Conservation (phyloP, 2,329 filamentous ascomycete species). For the Aaosphaeria arxii region DNA sequence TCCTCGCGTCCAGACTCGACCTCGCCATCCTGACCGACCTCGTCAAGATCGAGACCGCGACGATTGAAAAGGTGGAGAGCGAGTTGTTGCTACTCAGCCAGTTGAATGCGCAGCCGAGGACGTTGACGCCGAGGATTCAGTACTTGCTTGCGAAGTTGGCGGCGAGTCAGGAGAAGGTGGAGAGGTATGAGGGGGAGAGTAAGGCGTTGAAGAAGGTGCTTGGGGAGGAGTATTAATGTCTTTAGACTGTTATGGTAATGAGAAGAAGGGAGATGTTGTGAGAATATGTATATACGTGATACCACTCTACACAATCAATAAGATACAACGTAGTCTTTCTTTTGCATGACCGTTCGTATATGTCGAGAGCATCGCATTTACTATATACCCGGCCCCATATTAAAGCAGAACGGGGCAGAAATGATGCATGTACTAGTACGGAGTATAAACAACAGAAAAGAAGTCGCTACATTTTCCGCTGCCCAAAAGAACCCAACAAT, state of each 20-base stretch:
- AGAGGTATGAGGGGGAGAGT: slow-evolving; percentile 71
- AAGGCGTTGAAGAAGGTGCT: slow-evolving; percentile 69
- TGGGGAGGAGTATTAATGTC: slow-evolving; percentile 44
- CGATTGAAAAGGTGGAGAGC: slow-evolving; percentile 73
- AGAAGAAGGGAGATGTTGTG: not conserved
- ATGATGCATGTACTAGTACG: no score
- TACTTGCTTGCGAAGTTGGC: slow-evolving; percentile 75
- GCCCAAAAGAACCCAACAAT: not conserved
- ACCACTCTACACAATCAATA: not conserved
- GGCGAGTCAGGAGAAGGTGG: slow-evolving; percentile 71
- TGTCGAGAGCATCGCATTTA: not conserved
- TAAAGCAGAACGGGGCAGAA: no score
- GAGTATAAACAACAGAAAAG: no score
- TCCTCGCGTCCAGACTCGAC: slow-evolving; percentile 67
- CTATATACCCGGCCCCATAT: no score
- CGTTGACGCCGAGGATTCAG: slow-evolving; percentile 63
- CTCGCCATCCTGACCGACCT: slow-evolving; percentile 67
- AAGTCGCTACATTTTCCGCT: no score
- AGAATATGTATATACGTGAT: slow-evolving; percentile 1
- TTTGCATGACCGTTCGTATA: not conserved
- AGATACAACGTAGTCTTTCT: not conserved
- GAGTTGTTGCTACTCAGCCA: slow-evolving; percentile 71
- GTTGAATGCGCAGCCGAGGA: slow-evolving; percentile 67
- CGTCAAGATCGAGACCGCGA: slow-evolving; percentile 68
- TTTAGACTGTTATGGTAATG: not conserved